Base-by-base conservation (phyloP, 2,329 filamentous ascomycete species). In the Sordariomycetes sp. region DNA sequence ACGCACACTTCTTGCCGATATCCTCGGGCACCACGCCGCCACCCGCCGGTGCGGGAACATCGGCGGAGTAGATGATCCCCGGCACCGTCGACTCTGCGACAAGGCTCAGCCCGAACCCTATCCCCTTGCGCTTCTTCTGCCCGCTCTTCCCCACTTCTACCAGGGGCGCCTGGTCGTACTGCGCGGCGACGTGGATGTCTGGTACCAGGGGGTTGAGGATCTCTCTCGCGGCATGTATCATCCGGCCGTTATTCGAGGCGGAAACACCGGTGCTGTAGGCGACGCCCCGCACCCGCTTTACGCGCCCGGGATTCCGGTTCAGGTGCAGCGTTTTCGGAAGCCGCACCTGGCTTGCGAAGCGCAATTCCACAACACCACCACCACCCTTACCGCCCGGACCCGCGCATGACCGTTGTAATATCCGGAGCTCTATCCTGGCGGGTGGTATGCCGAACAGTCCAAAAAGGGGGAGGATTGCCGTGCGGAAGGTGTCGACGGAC, bases 261-360 rank as follows among this genome's bases (percentile, higher is more conserved):
- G 89, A 89, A 0, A 97, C 92, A 53, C 95, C 94, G 1, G 90
- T 91, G 58, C 89, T 88, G 72, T 97, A 99, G 54, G 94, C 92
- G 51, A 99, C 94, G 60, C 94, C 94, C 59, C 93, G 82, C 63
- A 99, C 88, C 64, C 86, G 85, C 79, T 91, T 93, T 66, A 99
- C 87, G 59, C 89, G 80, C 8, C 94, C 94, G 0, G 92, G 85
- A 62, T 83, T 88, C 65, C 95, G 80, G 69, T 87, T 80, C 58
- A 97, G 74, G 72, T 99, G 94, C 69, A 99, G 76, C 43, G 94
- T 99, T 76, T 96, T 96, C 12, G 94, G 94, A 56, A 97, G 76
- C 43, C 93, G 85, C 14, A 99, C 88, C 73, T 99, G 94, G 70
- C 93, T 92, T 22, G 89, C 91, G 68, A 97, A 97, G 8, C 92